These are phyloP conservation scores for Plasmodium vivax DNA, from an alignment of 169 alveolate genomes.

Conservation along the genomic window DNA sequence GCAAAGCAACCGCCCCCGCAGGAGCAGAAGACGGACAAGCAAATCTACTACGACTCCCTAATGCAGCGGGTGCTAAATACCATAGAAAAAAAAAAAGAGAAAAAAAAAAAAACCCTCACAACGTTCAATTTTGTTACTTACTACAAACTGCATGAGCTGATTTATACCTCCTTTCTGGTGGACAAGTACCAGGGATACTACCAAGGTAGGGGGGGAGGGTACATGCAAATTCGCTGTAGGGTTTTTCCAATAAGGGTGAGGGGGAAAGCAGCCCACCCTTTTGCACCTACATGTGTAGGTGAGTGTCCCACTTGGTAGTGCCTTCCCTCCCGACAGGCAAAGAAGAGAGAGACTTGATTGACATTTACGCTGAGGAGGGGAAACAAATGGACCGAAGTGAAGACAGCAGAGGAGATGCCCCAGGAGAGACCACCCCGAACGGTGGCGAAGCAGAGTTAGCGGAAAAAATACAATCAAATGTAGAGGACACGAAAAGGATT, in stretches of 20 bases:
- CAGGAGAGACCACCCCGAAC: not conserved
- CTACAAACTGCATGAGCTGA: slow-evolving; percentile 41
- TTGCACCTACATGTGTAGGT: not conserved
- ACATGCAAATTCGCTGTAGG: not conserved
- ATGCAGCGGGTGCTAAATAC: slow-evolving; percentile 8
- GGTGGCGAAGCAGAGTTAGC: not conserved
- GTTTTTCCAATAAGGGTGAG: not conserved
- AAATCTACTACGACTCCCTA: slow-evolving; percentile 17
- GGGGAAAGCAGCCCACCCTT: not conserved
- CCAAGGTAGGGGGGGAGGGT: not conserved
- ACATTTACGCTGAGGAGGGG: slow-evolving; percentile 10
- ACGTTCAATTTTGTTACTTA: slow-evolving; percentile 50
- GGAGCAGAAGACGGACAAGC: not conserved
- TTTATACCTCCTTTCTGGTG: slow-evolving; percentile 29
- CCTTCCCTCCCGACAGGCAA: slow-evolving; percentile 7
- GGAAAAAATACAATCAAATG: not conserved
- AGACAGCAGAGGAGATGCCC: not conserved
- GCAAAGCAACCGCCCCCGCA: not conserved
- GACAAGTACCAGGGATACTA: slow-evolving; percentile 12
- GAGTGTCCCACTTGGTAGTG: not conserved
- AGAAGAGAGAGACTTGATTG: slow-evolving; percentile 41
- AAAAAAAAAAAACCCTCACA: slow-evolving; percentile 18
- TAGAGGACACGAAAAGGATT: not conserved
- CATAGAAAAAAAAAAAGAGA: not conserved
- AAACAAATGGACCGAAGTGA: not conserved